Conservation (phyloP, 257 asterid species). For the Jasminum sambac region DNA sequence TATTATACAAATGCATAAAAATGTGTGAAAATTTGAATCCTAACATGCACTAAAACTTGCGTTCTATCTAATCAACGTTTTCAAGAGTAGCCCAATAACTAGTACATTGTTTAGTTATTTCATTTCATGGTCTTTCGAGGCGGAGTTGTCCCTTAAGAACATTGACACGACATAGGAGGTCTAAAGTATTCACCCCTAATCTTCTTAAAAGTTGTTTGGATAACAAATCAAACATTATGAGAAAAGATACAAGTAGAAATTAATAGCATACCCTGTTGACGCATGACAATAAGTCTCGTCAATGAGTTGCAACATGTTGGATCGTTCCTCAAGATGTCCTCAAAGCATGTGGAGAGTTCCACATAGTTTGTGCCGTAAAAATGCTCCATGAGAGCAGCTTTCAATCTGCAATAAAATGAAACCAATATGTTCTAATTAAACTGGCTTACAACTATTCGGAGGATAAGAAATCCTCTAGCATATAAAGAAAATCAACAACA, state of each 20-base stretch:
- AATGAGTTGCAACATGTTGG: constrained; percentile 76
- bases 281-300: constrained; percentile 60
- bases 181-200: not conserved
- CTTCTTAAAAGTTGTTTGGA: not conserved
- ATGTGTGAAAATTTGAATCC: too few species aligned
- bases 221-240: constrained; percentile 3
- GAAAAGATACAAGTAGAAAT: constrained; percentile 17
- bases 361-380: constrained; percentile 52
- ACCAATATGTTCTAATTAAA: constrained; percentile 2
- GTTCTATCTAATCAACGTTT: too few species aligned
- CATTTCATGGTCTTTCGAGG: too few species aligned
- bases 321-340: constrained; percentile 73
- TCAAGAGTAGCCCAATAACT: too few species aligned
- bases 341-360: constrained; percentile 51
- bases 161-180: constrained; percentile 2
- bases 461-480: not conserved
- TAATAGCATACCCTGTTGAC: constrained; percentile 53
- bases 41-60: too few species aligned
- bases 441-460: not conserved
- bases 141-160: too few species aligned
- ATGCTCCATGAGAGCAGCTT: constrained; percentile 68
- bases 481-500: not conserved
- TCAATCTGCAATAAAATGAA: constrained; percentile 54
- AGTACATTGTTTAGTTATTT: too few species aligned
- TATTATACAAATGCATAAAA: too few species aligned